Conservation (phyloP, 1,139 yeast species). For the Magnusiomyces suaveolens region DNA sequence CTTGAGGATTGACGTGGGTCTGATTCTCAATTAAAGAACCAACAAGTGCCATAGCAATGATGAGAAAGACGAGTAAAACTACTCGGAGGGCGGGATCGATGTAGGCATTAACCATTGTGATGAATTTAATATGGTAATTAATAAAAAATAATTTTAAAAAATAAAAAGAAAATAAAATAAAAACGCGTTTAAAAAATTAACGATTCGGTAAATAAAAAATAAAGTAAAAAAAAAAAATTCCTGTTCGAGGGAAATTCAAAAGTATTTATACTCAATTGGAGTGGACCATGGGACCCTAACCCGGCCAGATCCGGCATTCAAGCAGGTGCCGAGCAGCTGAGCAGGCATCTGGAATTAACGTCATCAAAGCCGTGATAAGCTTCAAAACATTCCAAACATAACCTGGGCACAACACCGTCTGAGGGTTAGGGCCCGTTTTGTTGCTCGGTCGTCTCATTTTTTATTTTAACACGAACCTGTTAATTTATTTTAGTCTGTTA, state of each 20-base stretch:
- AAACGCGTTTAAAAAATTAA: not conserved
- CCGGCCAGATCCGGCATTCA: not conserved
- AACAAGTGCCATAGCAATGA: slow-evolving; percentile 72
- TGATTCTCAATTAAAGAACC: slow-evolving; percentile 70
- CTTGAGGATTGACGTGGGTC: slow-evolving; percentile 58
- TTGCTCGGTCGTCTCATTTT: too few relatives aligned
- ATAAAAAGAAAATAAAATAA: not conserved
- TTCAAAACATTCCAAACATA: not conserved
- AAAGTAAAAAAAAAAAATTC: not conserved
- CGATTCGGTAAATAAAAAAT: not conserved
- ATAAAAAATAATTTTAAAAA: not conserved
- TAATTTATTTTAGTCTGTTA: too few relatives aligned
- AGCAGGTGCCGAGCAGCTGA: not conserved
- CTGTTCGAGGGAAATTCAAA: not conserved
- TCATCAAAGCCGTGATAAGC: not conserved
- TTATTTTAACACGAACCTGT: too few relatives aligned
- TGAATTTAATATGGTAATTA: not conserved
- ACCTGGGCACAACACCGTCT: not conserved
- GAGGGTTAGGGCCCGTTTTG: too few relatives aligned
- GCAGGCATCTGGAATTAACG: not conserved
- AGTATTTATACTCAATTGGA: not conserved
- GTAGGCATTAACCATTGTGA: slow-evolving; percentile 34
- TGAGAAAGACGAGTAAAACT: slow-evolving; percentile 63
- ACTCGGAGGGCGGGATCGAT: slow-evolving; percentile 69
- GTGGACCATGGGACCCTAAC: not conserved